Percentiles rank a stretch among this genome's conserved stretches.
These are phyloP conservation scores for Pseudocercospora ulei DNA, from an alignment of 2,329 filamentous ascomycete species.

Conservation along the genomic window DNA sequence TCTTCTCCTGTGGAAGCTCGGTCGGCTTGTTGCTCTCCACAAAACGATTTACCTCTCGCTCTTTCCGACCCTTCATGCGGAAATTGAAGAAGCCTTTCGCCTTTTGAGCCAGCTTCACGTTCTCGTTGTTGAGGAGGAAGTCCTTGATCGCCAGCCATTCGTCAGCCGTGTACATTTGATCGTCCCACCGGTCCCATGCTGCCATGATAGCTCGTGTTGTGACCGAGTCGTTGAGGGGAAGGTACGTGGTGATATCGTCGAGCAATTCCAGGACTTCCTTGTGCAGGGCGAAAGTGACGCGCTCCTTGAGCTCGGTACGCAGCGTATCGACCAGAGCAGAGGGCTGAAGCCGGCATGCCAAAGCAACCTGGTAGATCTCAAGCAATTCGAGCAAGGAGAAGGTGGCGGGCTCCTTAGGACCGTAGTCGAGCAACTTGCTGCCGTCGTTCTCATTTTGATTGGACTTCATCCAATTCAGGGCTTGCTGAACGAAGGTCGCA, in stretches of 20 bases:
- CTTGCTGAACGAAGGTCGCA: neutral
- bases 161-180: neutral
- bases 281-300: neutral
- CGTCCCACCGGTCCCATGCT: slow-evolving; percentile 3
- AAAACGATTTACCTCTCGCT: too few relatives aligned
- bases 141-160: neutral
- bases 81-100: slow-evolving; percentile 7
- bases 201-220: slow-evolving; percentile 6
- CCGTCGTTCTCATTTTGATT: neutral
- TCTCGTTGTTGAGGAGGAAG: slow-evolving; percentile 5
- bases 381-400: slow-evolving; percentile 1
- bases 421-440: slow-evolving; percentile 1
- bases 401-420: neutral
- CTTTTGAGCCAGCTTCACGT: slow-evolving; percentile 3
- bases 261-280: slow-evolving; percentile 3
- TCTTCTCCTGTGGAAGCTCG: neutral
- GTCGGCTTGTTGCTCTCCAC: too few relatives aligned
- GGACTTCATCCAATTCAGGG: slow-evolving; percentile 10
- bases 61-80: neutral
- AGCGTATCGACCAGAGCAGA: neutral
- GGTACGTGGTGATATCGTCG: neutral
- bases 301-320: neutral
- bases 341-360: slow-evolving; percentile 3
- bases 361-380: slow-evolving; percentile 7
- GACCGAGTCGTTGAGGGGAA: slow-evolving; percentile 4